Evolutionary conservation across 2,329 filamentous ascomycete species (phyloP).

Genomic region (Aspergillus fumigatus): DNA sequence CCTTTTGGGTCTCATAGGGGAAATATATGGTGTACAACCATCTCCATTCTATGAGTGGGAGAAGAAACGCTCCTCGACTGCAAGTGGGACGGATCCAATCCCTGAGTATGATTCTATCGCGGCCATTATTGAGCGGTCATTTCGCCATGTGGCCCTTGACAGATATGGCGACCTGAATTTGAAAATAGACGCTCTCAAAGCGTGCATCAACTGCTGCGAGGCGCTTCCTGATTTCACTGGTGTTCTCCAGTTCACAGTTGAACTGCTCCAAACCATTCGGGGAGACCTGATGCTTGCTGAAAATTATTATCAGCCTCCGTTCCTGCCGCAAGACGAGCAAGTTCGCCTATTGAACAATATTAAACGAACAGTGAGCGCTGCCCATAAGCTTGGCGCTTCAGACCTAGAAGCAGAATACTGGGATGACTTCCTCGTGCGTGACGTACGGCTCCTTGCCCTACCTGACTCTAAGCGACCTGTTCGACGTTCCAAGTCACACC

Average conservation of each 20-base stretch:
- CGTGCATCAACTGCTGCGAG: slow-evolving; percentile 92
- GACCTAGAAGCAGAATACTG: slow-evolving; percentile 80
- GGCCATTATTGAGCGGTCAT: slow-evolving; percentile 41
- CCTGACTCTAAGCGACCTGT: slow-evolving; percentile 59
- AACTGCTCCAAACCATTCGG: slow-evolving; percentile 70
- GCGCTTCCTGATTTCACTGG: slow-evolving; percentile 87
- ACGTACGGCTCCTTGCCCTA: slow-evolving; percentile 64
- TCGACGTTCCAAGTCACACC: slow-evolving; percentile 55
- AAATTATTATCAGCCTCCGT: slow-evolving; percentile 64
- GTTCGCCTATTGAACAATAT: slow-evolving; percentile 79
- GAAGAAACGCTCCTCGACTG: slow-evolving; percentile 21
- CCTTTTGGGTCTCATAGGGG: slow-evolving; percentile 35
- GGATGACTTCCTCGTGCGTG: slow-evolving; percentile 90
- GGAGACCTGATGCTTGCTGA: slow-evolving; percentile 72
- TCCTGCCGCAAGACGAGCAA: slow-evolving; percentile 77
- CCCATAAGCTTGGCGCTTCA: slow-evolving; percentile 66
- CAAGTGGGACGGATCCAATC: slow-evolving; percentile 11
- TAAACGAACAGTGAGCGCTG: slow-evolving; percentile 73
- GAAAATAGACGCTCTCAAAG: slow-evolving; percentile 80
- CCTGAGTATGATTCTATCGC: slow-evolving; percentile 32
- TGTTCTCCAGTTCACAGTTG: slow-evolving; percentile 80
- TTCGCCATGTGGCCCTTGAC: slow-evolving; percentile 43
- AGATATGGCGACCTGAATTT: slow-evolving; percentile 71
- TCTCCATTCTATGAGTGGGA: slow-evolving; percentile 32
- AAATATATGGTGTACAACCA: slow-evolving; percentile 38